Conservation (phyloP, 768 basidiomycete species). For the Tubosaeta sp. region DNA sequence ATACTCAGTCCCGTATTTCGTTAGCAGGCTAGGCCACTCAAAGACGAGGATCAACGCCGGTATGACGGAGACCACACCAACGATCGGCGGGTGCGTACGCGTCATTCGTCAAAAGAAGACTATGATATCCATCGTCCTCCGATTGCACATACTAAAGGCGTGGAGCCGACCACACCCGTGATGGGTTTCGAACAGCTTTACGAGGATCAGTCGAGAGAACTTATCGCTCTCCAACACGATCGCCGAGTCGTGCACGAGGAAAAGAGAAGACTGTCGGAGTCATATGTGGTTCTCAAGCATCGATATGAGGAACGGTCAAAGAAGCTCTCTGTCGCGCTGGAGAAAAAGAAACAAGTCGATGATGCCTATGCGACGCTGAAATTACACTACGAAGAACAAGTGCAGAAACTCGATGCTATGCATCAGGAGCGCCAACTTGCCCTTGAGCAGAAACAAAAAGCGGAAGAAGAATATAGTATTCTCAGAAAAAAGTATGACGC, state of each 20-base stretch:
- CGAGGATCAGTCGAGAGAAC: slow-evolving; percentile 7
- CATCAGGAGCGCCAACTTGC: slow-evolving; percentile 1
- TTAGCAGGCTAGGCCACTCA: neutral
- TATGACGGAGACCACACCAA: neutral
- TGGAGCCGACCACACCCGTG: neutral
- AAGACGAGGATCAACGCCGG: neutral
- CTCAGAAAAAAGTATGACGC: slow-evolving; percentile 11
- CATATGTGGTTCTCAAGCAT: neutral
- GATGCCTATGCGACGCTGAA: slow-evolving; percentile 15
- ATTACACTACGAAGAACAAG: slow-evolving; percentile 11
- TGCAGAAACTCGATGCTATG: slow-evolving; percentile 4
- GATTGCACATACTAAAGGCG: neutral
- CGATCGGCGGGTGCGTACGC: neutral
- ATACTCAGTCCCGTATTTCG: neutral
- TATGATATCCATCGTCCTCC: neutral
- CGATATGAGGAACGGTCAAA: slow-evolving; percentile 7
- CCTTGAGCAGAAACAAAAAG: slow-evolving; percentile 3
- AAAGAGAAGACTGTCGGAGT: neutral
- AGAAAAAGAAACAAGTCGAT: slow-evolving; percentile 6
- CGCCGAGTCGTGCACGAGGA: slow-evolving; percentile 3
- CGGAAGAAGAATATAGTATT: neutral
- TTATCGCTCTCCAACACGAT: slow-evolving; percentile 4
- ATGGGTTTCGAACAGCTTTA: neutral
- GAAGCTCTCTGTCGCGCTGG: neutral
- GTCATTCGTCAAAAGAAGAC: neutral